phyloP scores from a whole-genome alignment of 306 rosid species.

The Datisca glomerata region DNA sequence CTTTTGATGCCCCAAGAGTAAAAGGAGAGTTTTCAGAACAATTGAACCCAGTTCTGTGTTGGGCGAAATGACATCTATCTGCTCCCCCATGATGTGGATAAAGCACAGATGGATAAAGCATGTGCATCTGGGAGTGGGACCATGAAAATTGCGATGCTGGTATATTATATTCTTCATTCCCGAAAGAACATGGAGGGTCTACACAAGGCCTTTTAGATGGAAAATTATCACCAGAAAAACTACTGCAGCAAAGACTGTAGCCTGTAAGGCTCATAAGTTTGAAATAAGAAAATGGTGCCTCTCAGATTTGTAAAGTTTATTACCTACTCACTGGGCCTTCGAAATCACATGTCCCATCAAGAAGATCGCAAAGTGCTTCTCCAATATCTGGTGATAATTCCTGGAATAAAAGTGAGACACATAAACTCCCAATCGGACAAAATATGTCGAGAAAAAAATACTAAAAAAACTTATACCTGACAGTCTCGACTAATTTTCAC shows the following conservation, averaged over 20 bases:
- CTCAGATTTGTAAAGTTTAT: conserved; percentile 11
- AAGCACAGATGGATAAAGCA: conserved; percentile 30
- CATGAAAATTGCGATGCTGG: conserved; percentile 28
- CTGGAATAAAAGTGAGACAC: conserved; percentile 25
- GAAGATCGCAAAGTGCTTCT: conserved; percentile 64
- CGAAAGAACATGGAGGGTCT: conserved; percentile 33
- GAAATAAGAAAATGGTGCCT: conserved; percentile 4
- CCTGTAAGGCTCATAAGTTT: conserved; percentile 11
- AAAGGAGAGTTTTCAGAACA: conserved; percentile 19
- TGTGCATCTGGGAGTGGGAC: conserved; percentile 50
- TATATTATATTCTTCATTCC: conserved; percentile 26
- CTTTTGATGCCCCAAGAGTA: conserved; percentile 23
- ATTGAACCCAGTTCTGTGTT: conserved; percentile 27
- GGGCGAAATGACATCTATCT: conserved; percentile 26
- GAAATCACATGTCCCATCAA: too few relatives aligned
- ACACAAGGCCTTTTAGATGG: conserved; percentile 31
- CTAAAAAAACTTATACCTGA: conserved; percentile 22
- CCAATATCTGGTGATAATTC: conserved; percentile 72
- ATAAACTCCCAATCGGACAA: conserved; percentile 3
- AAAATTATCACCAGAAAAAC: conserved; percentile 30
- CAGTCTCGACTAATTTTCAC: too few relatives aligned
- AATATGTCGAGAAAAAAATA: background rate
- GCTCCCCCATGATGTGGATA: conserved; percentile 41
- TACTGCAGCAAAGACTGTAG: conserved; percentile 23
- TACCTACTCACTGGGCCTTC: conserved; percentile 34